Base-by-base conservation (phyloP, 2,329 filamentous ascomycete species). In the Monilinia laxa region DNA sequence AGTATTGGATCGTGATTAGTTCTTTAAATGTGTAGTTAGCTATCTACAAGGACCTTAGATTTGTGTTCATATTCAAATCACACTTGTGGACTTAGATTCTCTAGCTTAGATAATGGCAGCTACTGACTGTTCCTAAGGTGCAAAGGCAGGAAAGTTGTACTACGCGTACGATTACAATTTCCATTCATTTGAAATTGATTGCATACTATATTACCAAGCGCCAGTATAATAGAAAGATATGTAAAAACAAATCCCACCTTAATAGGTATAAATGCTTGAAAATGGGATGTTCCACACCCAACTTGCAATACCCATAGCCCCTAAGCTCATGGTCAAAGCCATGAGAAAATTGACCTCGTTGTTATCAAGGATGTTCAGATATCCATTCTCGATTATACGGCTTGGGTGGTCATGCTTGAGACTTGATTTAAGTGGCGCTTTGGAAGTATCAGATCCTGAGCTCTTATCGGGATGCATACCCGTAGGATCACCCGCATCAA, bases 311-410 rank as follows among this genome's bases (percentile, higher is more conserved):
- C 80, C 81, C 86, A 98, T 96, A 5, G 88, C 90, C 5, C 89
- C 86, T 23, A 93, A 71, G 76, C 91, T 97, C 85, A 96, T 93
- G 5, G 83, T 82, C 18, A 86, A 83, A 0, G 94, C 93, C 94
- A 97, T 98, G 66, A 94, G 77, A 67, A 97, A 86, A 77, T 99
- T 99, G 73, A 99, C 93, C 65, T 91, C 90, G 77, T 99, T 99
- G 78, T 99, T 99, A 78, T 96, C 93, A 67, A 99, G 81, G 69
- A 96, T 77, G 76, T 97, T 85, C 85, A 80, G 82, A 62, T 70
- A 68, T 76, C 87, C 92, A 71, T 82, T 90, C 78, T 91, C 87
- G 9, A 89, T 78, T 6, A 87, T 80, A 47, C 76, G 71, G 54
- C 74, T 75, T 58, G 74, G 73, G 68, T 89, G 85, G 73, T 82